Conservation (phyloP, 345 rosid species). For the Syzygium jambos region DNA sequence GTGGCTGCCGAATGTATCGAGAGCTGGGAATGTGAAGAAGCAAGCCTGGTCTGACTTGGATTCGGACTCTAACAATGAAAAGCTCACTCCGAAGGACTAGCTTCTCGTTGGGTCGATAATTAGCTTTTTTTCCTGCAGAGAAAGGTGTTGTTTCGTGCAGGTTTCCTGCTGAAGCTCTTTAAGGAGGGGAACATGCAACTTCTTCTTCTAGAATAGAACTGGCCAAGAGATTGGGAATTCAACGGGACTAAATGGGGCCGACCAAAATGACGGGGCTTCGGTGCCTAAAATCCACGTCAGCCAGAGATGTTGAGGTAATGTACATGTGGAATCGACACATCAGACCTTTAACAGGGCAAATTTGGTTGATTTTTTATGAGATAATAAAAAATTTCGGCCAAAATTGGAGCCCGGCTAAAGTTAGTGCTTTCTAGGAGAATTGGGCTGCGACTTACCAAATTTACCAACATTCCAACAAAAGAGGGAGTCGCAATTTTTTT, state of each 20-base stretch:
- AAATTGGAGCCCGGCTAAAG: neutral
- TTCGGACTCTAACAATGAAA: conserved; percentile 52
- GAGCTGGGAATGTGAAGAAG: conserved; percentile 25
- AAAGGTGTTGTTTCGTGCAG: conserved; percentile 67
- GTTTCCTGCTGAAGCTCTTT: conserved; percentile 73
- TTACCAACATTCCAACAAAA: neutral
- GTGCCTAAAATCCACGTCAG: neutral
- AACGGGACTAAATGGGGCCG: conserved; percentile 72
- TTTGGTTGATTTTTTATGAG: neutral
- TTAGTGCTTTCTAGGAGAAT: neutral
- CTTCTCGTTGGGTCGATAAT: conserved; percentile 69
- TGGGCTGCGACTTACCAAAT: neutral
- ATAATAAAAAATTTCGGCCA: neutral
- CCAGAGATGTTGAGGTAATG: neutral
- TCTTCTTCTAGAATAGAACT: conserved; percentile 62
- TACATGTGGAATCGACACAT: neutral
- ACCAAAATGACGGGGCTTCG: conserved; percentile 5
- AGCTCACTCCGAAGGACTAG: conserved; percentile 47
- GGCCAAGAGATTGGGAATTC: conserved; percentile 69
- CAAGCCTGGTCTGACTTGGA: conserved; percentile 17
- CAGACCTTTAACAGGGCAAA: neutral
- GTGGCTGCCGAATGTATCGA: conserved; percentile 67
- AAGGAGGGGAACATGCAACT: conserved; percentile 71
- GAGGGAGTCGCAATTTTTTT: neutral
- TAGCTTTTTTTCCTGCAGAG: conserved; percentile 59